These are phyloP conservation scores for Penicillium brasilianum DNA, from an alignment of 2,329 filamentous ascomycete genomes.

Conservation along the genomic window DNA sequence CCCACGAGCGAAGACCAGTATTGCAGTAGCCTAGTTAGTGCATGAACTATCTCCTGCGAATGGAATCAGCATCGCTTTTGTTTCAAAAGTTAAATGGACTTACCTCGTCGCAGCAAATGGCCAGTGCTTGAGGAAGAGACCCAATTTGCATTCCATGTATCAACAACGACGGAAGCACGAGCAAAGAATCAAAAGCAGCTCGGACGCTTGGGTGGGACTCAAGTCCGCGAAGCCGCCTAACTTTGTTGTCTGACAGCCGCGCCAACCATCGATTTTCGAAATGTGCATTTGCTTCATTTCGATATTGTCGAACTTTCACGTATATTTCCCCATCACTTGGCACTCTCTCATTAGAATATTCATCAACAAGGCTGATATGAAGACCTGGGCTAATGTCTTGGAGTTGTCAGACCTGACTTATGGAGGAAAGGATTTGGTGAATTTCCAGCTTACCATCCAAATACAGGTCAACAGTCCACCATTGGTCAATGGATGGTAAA, in stretches of 20 bases:
- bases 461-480: constrained; percentile 2
- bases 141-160: constrained; percentile 9
- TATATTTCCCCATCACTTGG: constrained; percentile 31
- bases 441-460: constrained; percentile 3
- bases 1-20: constrained; percentile 3
- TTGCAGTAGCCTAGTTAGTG: neutral
- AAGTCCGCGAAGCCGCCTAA: constrained; percentile 22
- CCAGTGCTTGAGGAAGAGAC: neutral
- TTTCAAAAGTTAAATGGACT: neutral
- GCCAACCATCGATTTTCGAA: constrained; percentile 24
- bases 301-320: constrained; percentile 31
- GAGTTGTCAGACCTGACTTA: neutral
- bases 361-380: constrained; percentile 17
- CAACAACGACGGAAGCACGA: constrained; percentile 8
- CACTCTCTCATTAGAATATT: constrained; percentile 29
- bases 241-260: constrained; percentile 25
- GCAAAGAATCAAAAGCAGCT: constrained; percentile 16
- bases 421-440: neutral
- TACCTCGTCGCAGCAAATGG: constrained; percentile 4
- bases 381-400: constrained; percentile 5
- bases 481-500: constrained; percentile 19
- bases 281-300: constrained; percentile 25
- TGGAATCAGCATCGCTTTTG: neutral
- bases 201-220: constrained; percentile 12
- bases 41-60: constrained; percentile 1